These are phyloP conservation scores for Salix udensis DNA, from an alignment of 345 rosid genomes.

Conservation along the genomic window DNA sequence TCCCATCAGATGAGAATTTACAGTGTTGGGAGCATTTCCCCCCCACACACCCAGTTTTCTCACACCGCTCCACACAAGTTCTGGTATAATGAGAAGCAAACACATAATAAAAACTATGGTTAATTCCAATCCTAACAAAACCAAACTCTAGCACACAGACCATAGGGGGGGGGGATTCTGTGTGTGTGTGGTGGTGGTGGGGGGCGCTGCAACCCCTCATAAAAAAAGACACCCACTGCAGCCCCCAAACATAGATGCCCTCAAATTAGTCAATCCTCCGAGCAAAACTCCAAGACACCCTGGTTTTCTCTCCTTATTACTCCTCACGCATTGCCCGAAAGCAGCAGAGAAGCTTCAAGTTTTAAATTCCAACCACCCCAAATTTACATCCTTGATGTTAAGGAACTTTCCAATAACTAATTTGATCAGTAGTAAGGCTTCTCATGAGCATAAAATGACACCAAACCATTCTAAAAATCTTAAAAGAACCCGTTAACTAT, in stretches of 20 bases:
- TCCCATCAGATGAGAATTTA: constrained; percentile 83
- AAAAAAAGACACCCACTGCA: neutral
- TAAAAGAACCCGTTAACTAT: too few species aligned
- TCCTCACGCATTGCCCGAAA: neutral
- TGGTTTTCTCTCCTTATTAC: neutral
- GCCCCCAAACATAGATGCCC: neutral
- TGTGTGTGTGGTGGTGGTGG: too few species aligned
- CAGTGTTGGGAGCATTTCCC: constrained; percentile 77
- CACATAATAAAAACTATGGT: neutral
- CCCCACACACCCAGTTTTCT: constrained; percentile 79
- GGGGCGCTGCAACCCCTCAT: neutral
- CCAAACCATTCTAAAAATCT: too few species aligned
- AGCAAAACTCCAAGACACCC: neutral
- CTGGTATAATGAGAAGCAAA: constrained; percentile 25
- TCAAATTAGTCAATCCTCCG: neutral
- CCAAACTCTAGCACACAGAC: neutral
- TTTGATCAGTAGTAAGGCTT: neutral
- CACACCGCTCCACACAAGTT: constrained; percentile 68
- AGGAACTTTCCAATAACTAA: neutral
- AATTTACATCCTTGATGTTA: neutral
- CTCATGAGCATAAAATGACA: neutral
- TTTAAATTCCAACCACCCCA: neutral
- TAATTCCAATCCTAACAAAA: neutral
- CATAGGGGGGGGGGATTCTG: neutral
- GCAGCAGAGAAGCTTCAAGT: neutral